These are phyloP conservation scores for Acacia crassicarpa DNA, from an alignment of 306 rosid species.

Conservation along the genomic window DNA sequence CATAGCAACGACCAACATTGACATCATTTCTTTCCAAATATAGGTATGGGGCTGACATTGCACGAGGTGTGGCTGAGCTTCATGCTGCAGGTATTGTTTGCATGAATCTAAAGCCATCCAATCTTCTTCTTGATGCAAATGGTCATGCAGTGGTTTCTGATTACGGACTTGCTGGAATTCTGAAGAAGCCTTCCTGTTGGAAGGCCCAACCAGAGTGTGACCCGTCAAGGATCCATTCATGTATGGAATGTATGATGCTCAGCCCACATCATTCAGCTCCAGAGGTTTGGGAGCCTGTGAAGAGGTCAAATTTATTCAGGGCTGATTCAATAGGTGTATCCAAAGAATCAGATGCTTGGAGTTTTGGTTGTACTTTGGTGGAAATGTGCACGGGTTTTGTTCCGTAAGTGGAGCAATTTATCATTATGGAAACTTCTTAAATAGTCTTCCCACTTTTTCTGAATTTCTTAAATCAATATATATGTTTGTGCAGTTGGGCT, in stretches of 20 bases:
- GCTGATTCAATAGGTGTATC: constrained; percentile 91
- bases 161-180: constrained; percentile 92
- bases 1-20: constrained; percentile 19
- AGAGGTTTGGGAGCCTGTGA: constrained; percentile 98
- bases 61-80: constrained; percentile 96
- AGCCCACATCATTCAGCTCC: constrained; percentile 96
- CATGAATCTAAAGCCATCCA: constrained; percentile 97
- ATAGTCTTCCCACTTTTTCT: constrained; percentile 17
- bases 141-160: constrained; percentile 97
- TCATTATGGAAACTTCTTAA: constrained; percentile 34
- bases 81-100: constrained; percentile 97
- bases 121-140: constrained; percentile 84
- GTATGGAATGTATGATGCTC: constrained; percentile 98
- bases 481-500: constrained; percentile 83
- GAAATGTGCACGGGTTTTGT: constrained; percentile 99
- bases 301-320: constrained; percentile 86
- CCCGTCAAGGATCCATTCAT: constrained; percentile 77
- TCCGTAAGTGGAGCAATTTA: constrained; percentile 76
- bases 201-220: constrained; percentile 83
- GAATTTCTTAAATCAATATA: constrained; percentile 33
- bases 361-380: constrained; percentile 98
- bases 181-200: constrained; percentile 89
- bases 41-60: constrained; percentile 96
- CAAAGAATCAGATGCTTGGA: constrained; percentile 97
- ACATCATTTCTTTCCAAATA: constrained; percentile 29